A percentile compares a stretch with the other conserved stretches of the same genome.
Evolutionary conservation across 1,284 basidiomycete genomes (phyloP).

Genomic region (Ceratobasidium sp.): DNA sequence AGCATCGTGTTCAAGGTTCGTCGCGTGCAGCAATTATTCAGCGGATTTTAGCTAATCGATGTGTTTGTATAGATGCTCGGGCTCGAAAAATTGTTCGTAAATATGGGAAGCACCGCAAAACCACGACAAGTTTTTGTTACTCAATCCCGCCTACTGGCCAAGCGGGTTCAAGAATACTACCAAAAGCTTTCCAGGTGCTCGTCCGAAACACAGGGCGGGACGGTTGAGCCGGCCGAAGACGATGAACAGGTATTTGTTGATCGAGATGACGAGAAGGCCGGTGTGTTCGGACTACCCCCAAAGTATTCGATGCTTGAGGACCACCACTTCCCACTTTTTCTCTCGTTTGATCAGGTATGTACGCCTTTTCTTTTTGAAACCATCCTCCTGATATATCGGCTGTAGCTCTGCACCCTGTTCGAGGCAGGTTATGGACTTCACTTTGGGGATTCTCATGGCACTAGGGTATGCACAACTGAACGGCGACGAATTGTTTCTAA

Average conservation of each 20-base stretch:
- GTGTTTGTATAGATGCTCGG: constrained; percentile 59
- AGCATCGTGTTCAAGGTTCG: constrained; percentile 41
- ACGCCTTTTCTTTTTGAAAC: no score
- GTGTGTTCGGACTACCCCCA: constrained; percentile 10
- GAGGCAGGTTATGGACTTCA: constrained; percentile 43
- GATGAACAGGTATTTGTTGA: constrained; percentile 26
- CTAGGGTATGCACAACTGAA: constrained; percentile 41
- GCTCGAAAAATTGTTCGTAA: constrained; percentile 53
- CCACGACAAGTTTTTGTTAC: constrained; percentile 76
- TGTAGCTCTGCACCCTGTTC: constrained; percentile 50
- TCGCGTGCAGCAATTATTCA: background rate
- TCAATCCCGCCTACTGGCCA: constrained; percentile 67
- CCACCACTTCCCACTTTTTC: constrained; percentile 30
- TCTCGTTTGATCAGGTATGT: constrained; percentile 33
- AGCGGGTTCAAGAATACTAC: constrained; percentile 70
- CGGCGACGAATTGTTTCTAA: no score
- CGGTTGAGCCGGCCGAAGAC: background rate
- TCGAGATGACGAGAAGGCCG: constrained; percentile 23
- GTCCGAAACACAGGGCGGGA: background rate
- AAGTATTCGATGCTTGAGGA: constrained; percentile 33
- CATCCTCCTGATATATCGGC: no score
- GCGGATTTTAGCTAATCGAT: background rate
- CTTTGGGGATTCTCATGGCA: constrained; percentile 35
- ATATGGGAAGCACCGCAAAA: constrained; percentile 46
- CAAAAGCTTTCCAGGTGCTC: constrained; percentile 7